Conservation (phyloP, 2,329 filamentous ascomycete genomes). For the Ceratocystis diversiconidia region DNA sequence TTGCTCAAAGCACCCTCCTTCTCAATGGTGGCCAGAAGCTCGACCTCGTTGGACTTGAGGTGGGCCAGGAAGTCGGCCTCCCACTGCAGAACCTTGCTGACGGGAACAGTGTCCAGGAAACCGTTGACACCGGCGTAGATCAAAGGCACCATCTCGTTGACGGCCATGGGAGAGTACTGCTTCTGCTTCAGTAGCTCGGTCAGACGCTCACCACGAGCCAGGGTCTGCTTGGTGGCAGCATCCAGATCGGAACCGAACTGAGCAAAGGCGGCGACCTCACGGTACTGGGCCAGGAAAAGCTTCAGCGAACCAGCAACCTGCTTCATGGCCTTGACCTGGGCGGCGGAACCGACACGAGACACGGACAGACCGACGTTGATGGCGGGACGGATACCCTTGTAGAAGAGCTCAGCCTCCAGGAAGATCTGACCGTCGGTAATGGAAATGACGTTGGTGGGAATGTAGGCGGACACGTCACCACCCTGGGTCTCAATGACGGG, state of each 20-base stretch:
- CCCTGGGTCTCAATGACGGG: slow-evolving; percentile 99
- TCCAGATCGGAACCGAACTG: slow-evolving; percentile 99
- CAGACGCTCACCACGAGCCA: slow-evolving; percentile 94
- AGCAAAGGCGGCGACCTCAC: slow-evolving; percentile 98
- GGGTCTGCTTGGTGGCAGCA: slow-evolving; percentile 96
- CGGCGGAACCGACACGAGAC: slow-evolving; percentile 98
- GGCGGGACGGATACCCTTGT: slow-evolving; percentile 99
- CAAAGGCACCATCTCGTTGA: slow-evolving; percentile 99
- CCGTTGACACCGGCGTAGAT: slow-evolving; percentile 99
- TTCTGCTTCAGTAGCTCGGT: slow-evolving; percentile 99
- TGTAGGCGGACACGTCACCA: slow-evolving; percentile 99
- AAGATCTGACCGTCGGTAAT: slow-evolving; percentile 99
- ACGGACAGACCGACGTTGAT: slow-evolving; percentile 99
- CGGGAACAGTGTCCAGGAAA: slow-evolving; percentile 75
- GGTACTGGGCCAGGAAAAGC: slow-evolving; percentile 99
- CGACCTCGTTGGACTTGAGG: slow-evolving; percentile 79
- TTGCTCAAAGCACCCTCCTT: slow-evolving; percentile 95
- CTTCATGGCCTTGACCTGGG: slow-evolving; percentile 99
- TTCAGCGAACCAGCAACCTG: slow-evolving; percentile 99
- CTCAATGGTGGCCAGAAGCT: slow-evolving; percentile 72
- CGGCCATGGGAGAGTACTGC: slow-evolving; percentile 97
- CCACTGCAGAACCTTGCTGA: slow-evolving; percentile 83
- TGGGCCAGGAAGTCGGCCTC: slow-evolving; percentile 88
- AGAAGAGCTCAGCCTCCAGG: slow-evolving; percentile 98
- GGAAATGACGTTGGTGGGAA: slow-evolving; percentile 99